These are phyloP conservation scores for Xylaria sp. DNA, from an alignment of 2,329 filamentous ascomycete species.

Conservation along the genomic window DNA sequence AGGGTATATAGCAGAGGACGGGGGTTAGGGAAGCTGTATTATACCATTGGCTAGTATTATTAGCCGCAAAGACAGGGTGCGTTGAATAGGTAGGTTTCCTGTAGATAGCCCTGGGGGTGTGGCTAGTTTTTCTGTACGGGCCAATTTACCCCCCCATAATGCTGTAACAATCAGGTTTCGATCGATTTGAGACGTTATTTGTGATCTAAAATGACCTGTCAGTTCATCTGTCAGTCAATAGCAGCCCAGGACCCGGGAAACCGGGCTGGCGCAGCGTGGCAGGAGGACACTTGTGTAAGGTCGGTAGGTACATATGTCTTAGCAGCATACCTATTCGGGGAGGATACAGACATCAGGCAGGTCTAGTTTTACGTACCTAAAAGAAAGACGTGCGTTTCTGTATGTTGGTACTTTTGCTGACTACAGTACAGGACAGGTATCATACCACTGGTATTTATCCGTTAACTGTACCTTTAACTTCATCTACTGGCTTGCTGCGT, in stretches of 20 bases:
- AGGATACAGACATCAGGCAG: not conserved
- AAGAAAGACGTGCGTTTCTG: not conserved
- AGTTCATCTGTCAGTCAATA: slow-evolving; percentile 29
- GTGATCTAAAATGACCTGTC: slow-evolving; percentile 33
- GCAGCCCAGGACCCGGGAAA: slow-evolving; percentile 38
- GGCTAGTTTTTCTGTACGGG: not conserved
- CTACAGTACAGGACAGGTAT: not conserved
- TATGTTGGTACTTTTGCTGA: not conserved
- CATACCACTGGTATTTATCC: not conserved
- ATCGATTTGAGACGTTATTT: slow-evolving; percentile 34
- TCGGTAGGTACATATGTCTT: not conserved
- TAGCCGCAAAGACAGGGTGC: slow-evolving; percentile 31
- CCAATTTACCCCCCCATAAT: slow-evolving; percentile 12
- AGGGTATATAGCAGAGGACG: slow-evolving; percentile 17
- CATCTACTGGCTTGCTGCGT: not conserved
- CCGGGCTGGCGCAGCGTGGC: slow-evolving; percentile 39
- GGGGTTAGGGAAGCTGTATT: slow-evolving; percentile 21
- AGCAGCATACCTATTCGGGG: not conserved
- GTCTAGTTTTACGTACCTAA: not conserved
- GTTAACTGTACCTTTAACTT: not conserved
- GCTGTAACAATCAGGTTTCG: slow-evolving; percentile 26
- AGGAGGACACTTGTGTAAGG: slow-evolving; percentile 16
- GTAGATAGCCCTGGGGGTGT: not conserved
- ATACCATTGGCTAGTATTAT: slow-evolving; percentile 22
- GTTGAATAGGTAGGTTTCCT: slow-evolving; percentile 2